A percentile compares a stretch with the other conserved stretches of the same genome.
phyloP scores from a whole-genome alignment of 306 rosid genomes.

The Casuarina glauca region DNA sequence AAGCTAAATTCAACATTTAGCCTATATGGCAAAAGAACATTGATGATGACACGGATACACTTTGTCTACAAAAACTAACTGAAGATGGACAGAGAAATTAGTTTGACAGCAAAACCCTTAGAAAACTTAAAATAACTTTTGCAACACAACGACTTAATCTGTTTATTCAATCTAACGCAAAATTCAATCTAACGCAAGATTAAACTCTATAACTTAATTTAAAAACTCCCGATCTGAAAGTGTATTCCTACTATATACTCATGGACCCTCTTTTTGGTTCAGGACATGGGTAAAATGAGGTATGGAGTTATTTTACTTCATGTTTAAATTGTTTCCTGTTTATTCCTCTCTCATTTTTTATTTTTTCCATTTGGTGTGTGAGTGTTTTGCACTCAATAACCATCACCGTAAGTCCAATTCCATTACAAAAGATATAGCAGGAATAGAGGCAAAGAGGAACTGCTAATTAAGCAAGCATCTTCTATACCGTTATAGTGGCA shows the following conservation, averaged over 20 bases:
- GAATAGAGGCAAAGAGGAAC: constrained; percentile 13
- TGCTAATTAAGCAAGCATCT: constrained; percentile 9
- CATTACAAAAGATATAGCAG: constrained; percentile 12
- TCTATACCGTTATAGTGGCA: constrained; percentile 86
- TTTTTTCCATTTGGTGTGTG: not conserved
- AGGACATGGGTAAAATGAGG: not conserved
- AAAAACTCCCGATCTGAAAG: too few relatives aligned
- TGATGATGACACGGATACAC: too few relatives aligned
- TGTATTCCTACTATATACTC: not conserved
- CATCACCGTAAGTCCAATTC: not conserved
- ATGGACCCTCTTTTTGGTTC: not conserved
- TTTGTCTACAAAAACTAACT: too few relatives aligned
- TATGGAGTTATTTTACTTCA: not conserved
- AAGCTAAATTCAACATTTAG: too few relatives aligned
- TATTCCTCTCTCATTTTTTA: not conserved
- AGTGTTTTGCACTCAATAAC: not conserved
- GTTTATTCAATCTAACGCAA: too few relatives aligned
- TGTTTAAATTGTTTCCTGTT: too few relatives aligned
- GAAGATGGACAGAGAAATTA: too few relatives aligned
- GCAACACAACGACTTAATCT: too few relatives aligned
- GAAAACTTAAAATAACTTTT: too few relatives aligned
- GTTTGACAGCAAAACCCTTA: too few relatives aligned
- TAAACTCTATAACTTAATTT: not conserved
- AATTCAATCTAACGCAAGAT: not conserved
- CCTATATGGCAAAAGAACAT: too few relatives aligned